These are phyloP conservation scores for Lentinula edodes DNA, from an alignment of 768 basidiomycete genomes.

Conservation along the genomic window DNA sequence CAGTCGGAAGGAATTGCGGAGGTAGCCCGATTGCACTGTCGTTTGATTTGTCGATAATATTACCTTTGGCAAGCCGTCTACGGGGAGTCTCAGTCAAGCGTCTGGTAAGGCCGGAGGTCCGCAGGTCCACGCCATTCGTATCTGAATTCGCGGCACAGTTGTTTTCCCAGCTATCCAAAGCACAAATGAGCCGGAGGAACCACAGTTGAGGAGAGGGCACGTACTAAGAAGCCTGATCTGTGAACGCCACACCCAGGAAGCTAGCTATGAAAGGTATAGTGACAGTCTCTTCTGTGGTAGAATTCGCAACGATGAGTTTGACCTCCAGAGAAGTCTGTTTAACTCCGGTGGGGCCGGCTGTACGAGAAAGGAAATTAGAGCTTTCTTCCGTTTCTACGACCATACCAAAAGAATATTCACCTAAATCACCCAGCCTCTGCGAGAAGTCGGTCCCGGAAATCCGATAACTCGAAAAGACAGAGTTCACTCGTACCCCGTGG, in stretches of 20 bases:
- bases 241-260: constrained; percentile 43
- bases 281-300: constrained; percentile 43
- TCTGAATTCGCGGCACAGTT: constrained; percentile 48
- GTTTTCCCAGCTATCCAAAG: constrained; percentile 40
- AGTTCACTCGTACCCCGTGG: constrained; percentile 59
- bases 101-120: constrained; percentile 4
- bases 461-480: constrained; percentile 55
- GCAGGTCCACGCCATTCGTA: constrained; percentile 50
- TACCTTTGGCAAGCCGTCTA: constrained; percentile 24
- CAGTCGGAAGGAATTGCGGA: constrained; percentile 38
- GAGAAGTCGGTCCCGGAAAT: constrained; percentile 40
- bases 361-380: not conserved
- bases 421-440: constrained; percentile 46
- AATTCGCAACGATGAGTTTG: constrained; percentile 38
- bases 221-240: constrained; percentile 46
- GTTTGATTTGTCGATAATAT: constrained; percentile 37
- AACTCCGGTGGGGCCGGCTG: constrained; percentile 49
- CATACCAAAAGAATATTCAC: not conserved
- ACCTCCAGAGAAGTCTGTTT: constrained; percentile 42
- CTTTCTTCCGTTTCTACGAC: no score
- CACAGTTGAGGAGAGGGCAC: constrained; percentile 13
- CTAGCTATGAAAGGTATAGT: constrained; percentile 46
- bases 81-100: not conserved
- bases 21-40: constrained; percentile 41
- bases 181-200: not conserved